Evolutionary conservation across 2,329 filamentous ascomycete species (phyloP), one percentile per base, ranked within the genome.

Genomic region (Ophiostoma sp.): DNA sequence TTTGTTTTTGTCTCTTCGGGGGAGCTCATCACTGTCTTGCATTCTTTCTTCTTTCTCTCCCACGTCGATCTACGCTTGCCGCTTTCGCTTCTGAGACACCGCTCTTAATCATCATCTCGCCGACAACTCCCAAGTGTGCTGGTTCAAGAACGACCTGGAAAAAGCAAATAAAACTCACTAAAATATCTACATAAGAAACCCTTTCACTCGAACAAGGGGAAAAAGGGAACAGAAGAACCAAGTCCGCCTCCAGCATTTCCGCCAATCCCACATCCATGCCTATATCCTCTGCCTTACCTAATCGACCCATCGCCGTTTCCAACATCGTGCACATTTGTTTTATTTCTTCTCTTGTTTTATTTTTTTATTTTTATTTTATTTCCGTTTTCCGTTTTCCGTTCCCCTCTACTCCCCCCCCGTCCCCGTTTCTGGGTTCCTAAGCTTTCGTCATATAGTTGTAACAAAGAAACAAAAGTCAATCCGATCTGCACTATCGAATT

Each of bases 201-300:
- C n/a, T 5, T 8, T 31, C 27, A 60, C 6, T 27, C 5, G 17
- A 62, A 33, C 31, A 65, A 10, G 33, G 6, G 31, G 5, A n/a
- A 20, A 64, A 64, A 15, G 5, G 23, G 8, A 35, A 10, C 4
- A 44, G 13, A 77, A 68, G 36, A 93, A 89, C 86, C 11, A 5
- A 33, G 57, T 3, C 27, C 27, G 27, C 27, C 1, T 27, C 33
- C 57, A 60, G 10, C 57, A 60, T 17, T 57, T 17, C 57, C 57
- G 57, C 57, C 27, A 60, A 57, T 57, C 52, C 52, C 23, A 27
- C n/a, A 23, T 31, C 27, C 57, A 60, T 54, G 4, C 54, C 13
- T 10, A 11, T 6, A 27, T 54, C 39, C 23, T 57, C 57, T 60
- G 57, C 57, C 57, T 48, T 48, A 48, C 44, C 44, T 48, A 20